These are phyloP conservation scores for Microsporum audouinii DNA, from an alignment of 2,329 filamentous ascomycete genomes.

Conservation along the genomic window DNA sequence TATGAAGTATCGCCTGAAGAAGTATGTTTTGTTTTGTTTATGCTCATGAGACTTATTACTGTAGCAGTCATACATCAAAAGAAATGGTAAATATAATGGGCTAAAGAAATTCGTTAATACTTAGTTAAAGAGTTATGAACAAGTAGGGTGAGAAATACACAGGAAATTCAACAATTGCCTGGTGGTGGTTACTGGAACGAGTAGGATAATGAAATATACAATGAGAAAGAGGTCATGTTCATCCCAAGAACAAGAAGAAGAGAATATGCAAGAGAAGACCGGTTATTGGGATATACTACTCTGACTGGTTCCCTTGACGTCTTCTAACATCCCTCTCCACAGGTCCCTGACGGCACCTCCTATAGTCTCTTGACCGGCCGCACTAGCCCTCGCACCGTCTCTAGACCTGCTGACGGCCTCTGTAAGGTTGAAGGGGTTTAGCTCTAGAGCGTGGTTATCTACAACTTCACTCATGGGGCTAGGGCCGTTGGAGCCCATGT, in stretches of 20 bases:
- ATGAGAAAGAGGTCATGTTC: not conserved
- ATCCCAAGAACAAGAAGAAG: not conserved
- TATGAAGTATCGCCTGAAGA: not conserved
- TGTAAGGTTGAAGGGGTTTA: conserved; percentile 47
- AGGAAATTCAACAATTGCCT: not conserved
- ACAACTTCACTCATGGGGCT: conserved; percentile 48
- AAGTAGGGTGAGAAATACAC: not conserved
- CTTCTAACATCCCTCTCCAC: conserved; percentile 41
- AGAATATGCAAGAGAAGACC: not conserved
- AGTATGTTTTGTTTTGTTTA: not conserved
- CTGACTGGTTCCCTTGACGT: conserved; percentile 32
- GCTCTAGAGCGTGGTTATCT: conserved; percentile 45
- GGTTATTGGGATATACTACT: conserved; percentile 4
- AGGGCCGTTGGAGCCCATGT: conserved; percentile 35
- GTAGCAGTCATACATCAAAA: not conserved
- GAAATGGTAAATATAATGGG: not conserved
- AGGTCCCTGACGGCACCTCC: conserved; percentile 32
- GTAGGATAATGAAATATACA: not conserved
- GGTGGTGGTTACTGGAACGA: not conserved
- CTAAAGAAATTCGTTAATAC: not conserved
- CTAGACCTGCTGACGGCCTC: conserved; percentile 36
- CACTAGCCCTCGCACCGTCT: conserved; percentile 23
- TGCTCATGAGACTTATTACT: not conserved
- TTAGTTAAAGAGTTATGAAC: not conserved
- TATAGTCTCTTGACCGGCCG: conserved; percentile 28